phyloP scores from a whole-genome alignment of 805 yeast genomes.

The Suhomyces kilbournensis region DNA sequence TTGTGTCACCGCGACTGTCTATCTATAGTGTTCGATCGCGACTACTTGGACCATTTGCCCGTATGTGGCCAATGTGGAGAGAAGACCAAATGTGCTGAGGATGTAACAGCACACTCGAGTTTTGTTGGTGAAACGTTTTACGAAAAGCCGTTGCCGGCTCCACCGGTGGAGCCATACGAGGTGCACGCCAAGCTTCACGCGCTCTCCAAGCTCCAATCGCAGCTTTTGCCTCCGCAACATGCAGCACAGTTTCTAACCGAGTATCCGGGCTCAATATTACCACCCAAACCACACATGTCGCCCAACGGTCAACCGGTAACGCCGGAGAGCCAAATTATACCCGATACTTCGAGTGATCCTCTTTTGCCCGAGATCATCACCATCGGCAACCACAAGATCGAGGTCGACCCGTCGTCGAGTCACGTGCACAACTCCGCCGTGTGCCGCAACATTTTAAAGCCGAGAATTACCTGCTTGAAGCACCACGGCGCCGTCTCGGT shows the following conservation, averaged over 20 bases:
- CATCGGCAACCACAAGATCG: neutral
- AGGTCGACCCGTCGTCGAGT: neutral
- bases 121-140: neutral
- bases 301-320: slow-evolving; percentile 8
- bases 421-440: slow-evolving; percentile 1
- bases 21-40: slow-evolving; percentile 11
- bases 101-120: slow-evolving; percentile 4
- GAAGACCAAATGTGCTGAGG: slow-evolving; percentile 11
- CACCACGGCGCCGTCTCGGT: slow-evolving; percentile 4
- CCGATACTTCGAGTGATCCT: slow-evolving; percentile 11
- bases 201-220: neutral
- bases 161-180: neutral
- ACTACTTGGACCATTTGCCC: slow-evolving; percentile 10
- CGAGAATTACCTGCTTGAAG: slow-evolving; percentile 7
- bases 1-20: slow-evolving; percentile 26
- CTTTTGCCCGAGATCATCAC: slow-evolving; percentile 1
- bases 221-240: neutral
- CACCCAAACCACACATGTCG: neutral
- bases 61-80: slow-evolving; percentile 13
- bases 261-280: neutral
- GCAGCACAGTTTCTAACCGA: neutral
- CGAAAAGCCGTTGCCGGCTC: slow-evolving; percentile 7
- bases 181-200: neutral
- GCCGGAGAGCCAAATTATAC: slow-evolving; percentile 12
- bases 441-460: slow-evolving; percentile 7